Evolutionary conservation across 2,329 filamentous ascomycete species (phyloP), one percentile per base, ranked within the genome.

Genomic region (Clarireedia homoeocarpa): DNA sequence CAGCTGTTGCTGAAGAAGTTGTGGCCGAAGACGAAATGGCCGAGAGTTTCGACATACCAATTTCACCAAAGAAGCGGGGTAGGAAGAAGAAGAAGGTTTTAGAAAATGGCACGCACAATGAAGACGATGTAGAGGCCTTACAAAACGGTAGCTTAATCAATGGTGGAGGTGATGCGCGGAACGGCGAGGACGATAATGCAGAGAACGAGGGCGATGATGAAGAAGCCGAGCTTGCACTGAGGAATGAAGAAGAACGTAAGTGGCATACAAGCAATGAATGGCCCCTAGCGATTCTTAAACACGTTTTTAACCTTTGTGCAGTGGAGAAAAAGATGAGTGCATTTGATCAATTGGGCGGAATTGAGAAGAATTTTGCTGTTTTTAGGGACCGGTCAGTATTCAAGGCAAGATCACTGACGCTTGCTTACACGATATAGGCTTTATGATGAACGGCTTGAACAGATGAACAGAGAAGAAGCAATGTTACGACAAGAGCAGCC

Each of bases 291-390:
- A 42, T 7, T 42, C 20, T 42, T n/a, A 7, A 6, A n/a, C 39
- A 17, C 20, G 39, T 71, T 61, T 57, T 40, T 46, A 24, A 58
- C 38, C 66, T 66, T 58, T 69, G 63, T 57, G 59, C 65, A 92
- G 89, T 88, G 62, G 82, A 88, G 66, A 85, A 84, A 67, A 94
- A 92, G 73, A 85, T 84, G 67, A 81, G 82, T 36, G 91, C 91
- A 0, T 85, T 91, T 67, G 88, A 91, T 55, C 84, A 90, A 62
- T 80, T 96, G 64, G 79, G 83, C 17, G 81, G 82, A 17, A 87
- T 99, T 45, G 92, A 97, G 69, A 87, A 87, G 70, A 89, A 94
- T 68, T 99, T 99, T 73, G 83, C 86, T 58, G 81, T 87, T 17
- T 89, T 97, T 67, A 83, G 91, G 66, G 91, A 91, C 61, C 85